Evolutionary conservation across 2,329 filamentous ascomycete genomes (phyloP).

Genomic region (Nemania sp.): DNA sequence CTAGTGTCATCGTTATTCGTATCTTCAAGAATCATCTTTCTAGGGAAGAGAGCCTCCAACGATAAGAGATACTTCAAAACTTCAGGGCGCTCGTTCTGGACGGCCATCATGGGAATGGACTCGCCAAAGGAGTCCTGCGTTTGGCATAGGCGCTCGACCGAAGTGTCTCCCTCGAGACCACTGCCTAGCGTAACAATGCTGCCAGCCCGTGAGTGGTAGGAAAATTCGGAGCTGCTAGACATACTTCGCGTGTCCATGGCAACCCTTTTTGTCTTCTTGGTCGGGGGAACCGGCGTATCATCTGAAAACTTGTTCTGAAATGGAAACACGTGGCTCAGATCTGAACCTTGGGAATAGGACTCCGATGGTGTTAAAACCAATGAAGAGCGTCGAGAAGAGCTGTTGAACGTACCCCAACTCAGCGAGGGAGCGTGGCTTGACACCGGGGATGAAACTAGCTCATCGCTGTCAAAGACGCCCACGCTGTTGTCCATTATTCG

Average conservation of each 20-base stretch:
- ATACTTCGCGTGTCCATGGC: slow-evolving; percentile 89
- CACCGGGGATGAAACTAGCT: slow-evolving; percentile 42
- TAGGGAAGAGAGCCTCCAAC: slow-evolving; percentile 75
- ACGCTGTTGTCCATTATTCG: slow-evolving; percentile 76
- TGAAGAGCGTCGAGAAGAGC: slow-evolving; percentile 49
- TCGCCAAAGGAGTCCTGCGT: slow-evolving; percentile 75
- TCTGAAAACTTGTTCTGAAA: slow-evolving; percentile 69
- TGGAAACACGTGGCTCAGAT: slow-evolving; percentile 85
- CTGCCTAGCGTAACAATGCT: slow-evolving; percentile 77
- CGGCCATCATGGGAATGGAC: slow-evolving; percentile 85
- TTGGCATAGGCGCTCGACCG: slow-evolving; percentile 75
- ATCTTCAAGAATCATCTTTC: slow-evolving; percentile 75
- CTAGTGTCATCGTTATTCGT: slow-evolving; percentile 89
- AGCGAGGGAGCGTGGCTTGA: slow-evolving; percentile 52
- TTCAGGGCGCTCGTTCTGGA: slow-evolving; percentile 72
- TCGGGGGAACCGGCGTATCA: slow-evolving; percentile 42
- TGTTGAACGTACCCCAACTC: slow-evolving; percentile 54
- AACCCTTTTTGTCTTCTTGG: slow-evolving; percentile 73
- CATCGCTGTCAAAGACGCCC: slow-evolving; percentile 51
- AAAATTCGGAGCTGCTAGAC: slow-evolving; percentile 83
- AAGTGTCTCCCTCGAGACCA: slow-evolving; percentile 82
- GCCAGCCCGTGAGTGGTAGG: slow-evolving; percentile 77
- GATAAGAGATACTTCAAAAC: slow-evolving; percentile 80
- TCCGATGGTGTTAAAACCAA: slow-evolving; percentile 50
- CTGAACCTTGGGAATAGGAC: slow-evolving; percentile 59